Base-by-base conservation (phyloP, 768 basidiomycete genomes). In the Cystobasidium onofrii region DNA sequence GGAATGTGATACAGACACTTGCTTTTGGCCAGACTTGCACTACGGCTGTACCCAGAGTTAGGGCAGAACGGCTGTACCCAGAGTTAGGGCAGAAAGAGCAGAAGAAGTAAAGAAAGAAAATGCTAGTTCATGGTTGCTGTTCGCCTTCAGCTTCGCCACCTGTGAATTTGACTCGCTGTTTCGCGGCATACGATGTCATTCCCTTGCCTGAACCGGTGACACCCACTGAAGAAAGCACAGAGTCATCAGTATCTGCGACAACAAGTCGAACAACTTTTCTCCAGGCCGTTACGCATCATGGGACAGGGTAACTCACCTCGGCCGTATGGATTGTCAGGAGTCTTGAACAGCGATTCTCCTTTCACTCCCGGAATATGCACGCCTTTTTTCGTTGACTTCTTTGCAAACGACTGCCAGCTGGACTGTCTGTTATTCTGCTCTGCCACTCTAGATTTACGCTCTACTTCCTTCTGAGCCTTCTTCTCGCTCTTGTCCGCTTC, bases 361-460 rank as follows among this genome's bases (percentile, higher is more conserved):
- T 55, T 31, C 17, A 74, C 29, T 31, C 92, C 92, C 33, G 92
- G 92, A 73, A 94, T 93, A 80, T 89, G 88, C 36, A 92, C 87
- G 10, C 92, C 92, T 82, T 94, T 94, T 85, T 89, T 92, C 81
- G 92, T 90, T 33, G 88, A 87, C 83, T 95, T 95, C 84, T 93
- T 95, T 25, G 92, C 88, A 83, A 95, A 95, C 83, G 91, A 91
- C 83, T 93, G 91, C 92, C 92, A 95, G 55, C 87, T 88, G 73
- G 86, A 86, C 82, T 93, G 91, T 82, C 92, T 91, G 75, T 84
- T 84, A 36, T 83, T 84, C 83, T 94, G 92, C 80, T 94, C 92
- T 81, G 92, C 91, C 12, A 91, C 89, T 82, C 94, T 94, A 10
- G 87, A 86, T 41, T 90, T 91, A 78, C 86, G 87, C 20, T 83